Evolutionary conservation across 2,329 filamentous ascomycete genomes (phyloP).

Genomic region (Aureobasidium musti): DNA sequence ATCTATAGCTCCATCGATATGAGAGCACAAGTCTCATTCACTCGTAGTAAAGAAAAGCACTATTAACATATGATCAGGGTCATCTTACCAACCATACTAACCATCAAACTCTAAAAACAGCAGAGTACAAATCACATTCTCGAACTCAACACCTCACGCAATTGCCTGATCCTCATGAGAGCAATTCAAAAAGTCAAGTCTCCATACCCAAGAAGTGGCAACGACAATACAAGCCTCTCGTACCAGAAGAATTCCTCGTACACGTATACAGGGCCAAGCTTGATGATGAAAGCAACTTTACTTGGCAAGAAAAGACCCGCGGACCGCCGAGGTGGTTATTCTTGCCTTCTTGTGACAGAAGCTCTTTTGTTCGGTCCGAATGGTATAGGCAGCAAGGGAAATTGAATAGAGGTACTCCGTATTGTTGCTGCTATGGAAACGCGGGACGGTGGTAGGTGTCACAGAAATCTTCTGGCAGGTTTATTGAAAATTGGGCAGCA

Average conservation of each 20-base stretch:
- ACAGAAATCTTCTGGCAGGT: not conserved
- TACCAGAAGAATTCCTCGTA: not conserved
- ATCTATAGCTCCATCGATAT: too few species aligned
- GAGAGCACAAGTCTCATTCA: too few species aligned
- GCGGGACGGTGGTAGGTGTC: not conserved
- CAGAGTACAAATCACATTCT: not conserved
- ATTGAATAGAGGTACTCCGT: too few species aligned
- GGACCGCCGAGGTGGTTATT: constrained; percentile 3
- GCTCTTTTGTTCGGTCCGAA: not conserved
- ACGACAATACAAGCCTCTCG: not conserved
- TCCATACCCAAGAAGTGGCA: not conserved
- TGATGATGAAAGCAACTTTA: not conserved
- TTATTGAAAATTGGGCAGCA: constrained; percentile 2
- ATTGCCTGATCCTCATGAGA: too few species aligned
- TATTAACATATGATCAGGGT: not conserved
- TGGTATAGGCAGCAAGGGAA: not conserved
- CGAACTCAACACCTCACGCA: too few species aligned
- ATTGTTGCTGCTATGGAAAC: not conserved
- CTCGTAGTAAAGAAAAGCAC: too few species aligned
- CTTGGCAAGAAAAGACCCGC: not conserved
- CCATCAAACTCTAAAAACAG: not conserved
- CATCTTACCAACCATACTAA: not conserved
- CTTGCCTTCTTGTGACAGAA: not conserved
- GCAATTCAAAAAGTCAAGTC: not conserved
- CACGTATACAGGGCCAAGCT: not conserved